phyloP scores from a whole-genome alignment of 2,329 filamentous ascomycete genomes.

The Neonectria magnoliae region DNA sequence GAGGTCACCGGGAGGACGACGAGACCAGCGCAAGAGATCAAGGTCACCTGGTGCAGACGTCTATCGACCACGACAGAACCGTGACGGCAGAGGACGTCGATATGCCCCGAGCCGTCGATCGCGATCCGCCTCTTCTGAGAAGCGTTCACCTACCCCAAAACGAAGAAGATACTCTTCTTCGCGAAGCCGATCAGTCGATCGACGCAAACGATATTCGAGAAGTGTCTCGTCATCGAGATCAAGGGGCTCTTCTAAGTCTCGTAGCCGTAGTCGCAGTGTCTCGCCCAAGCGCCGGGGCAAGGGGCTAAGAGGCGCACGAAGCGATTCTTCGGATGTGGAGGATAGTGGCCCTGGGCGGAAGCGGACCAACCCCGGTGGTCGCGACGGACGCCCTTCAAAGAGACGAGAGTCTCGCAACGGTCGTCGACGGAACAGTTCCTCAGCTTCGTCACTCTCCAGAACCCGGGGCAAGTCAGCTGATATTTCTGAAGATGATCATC shows the following conservation, averaged over 20 bases:
- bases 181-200: conserved; percentile 57
- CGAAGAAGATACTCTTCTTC: conserved; percentile 61
- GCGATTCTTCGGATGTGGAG: conserved; percentile 24
- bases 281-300: conserved; percentile 34
- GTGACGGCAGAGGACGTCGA: conserved; percentile 36
- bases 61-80: conserved; percentile 40
- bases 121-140: conserved; percentile 50
- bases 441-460: conserved; percentile 61
- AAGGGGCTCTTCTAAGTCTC: conserved; percentile 49
- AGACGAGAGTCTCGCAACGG: conserved; percentile 31
- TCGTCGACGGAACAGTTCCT: conserved; percentile 62
- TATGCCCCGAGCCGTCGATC: conserved; percentile 39
- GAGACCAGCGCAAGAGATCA: conserved; percentile 52
- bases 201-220: conserved; percentile 49
- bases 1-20: conserved; percentile 45
- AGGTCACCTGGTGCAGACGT: conserved; percentile 48
- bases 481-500: conserved; percentile 54
- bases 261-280: conserved; percentile 36
- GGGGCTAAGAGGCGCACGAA: conserved; percentile 21
- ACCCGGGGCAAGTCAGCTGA: conserved; percentile 66
- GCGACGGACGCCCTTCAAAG: conserved; percentile 21
- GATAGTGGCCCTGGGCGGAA: conserved; percentile 21
- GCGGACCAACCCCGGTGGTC: conserved; percentile 22
- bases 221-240: conserved; percentile 55
- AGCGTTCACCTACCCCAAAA: conserved; percentile 58